A percentile compares a stretch with the other conserved stretches of the same genome.
Evolutionary conservation across 768 basidiomycete species (phyloP).

Genomic region (Lentinula lateritia): DNA sequence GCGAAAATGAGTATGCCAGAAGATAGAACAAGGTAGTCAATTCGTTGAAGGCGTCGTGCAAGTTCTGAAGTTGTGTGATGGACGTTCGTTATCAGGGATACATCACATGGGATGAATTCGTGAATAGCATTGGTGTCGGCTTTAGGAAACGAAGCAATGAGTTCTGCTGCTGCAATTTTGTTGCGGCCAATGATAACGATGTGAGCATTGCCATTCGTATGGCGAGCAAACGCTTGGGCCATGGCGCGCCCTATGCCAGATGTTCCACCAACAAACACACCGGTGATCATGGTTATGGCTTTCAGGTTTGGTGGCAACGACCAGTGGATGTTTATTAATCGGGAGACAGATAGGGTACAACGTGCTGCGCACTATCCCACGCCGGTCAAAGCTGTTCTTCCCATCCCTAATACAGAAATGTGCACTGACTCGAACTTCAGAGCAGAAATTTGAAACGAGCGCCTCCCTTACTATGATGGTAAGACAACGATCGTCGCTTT

Average conservation of each 20-base stretch:
- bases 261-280: slow-evolving; percentile 20
- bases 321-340: background rate
- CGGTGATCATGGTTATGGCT: slow-evolving; percentile 7
- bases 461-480: too few species aligned
- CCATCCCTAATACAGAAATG: too few species aligned
- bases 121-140: slow-evolving; percentile 13
- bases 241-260: slow-evolving; percentile 28
- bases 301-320: too few species aligned
- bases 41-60: slow-evolving; percentile 18
- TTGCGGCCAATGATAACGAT: slow-evolving; percentile 36
- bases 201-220: slow-evolving; percentile 33
- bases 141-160: slow-evolving; percentile 26
- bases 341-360: too few species aligned
- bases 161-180: slow-evolving; percentile 23
- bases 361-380: too few species aligned
- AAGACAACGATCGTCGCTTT: too few species aligned
- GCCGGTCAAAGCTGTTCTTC: too few species aligned
- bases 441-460: too few species aligned
- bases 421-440: too few species aligned
- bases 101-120: slow-evolving; percentile 34
- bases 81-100: slow-evolving; percentile 29
- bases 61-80: slow-evolving; percentile 21
- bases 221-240: slow-evolving; percentile 27
- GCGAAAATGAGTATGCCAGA: slow-evolving; percentile 20
- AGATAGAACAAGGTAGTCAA: slow-evolving; percentile 29